phyloP scores from a whole-genome alignment of 768 basidiomycete species.

The Calvatia gigantea region DNA sequence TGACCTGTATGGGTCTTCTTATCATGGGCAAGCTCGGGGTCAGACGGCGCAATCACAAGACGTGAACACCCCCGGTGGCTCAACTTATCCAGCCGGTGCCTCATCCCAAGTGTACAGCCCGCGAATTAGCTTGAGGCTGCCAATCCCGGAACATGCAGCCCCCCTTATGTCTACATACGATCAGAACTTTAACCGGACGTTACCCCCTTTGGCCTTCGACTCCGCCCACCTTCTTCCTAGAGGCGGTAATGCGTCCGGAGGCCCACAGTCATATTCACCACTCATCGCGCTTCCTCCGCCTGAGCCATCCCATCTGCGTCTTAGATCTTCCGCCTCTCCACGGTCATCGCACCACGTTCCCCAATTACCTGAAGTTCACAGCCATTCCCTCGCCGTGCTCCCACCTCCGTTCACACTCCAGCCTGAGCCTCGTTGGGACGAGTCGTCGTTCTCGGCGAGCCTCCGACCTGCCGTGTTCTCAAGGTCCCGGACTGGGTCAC shows the following conservation, averaged over 20 bases:
- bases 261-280: slow-evolving; percentile 1
- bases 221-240: neutral
- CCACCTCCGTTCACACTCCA: slow-evolving; percentile 65
- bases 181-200: slow-evolving; percentile 12
- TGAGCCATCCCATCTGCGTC: slow-evolving; percentile 20
- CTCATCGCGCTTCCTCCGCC: slow-evolving; percentile 24
- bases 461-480: slow-evolving; percentile 33
- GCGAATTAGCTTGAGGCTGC: slow-evolving; percentile 2
- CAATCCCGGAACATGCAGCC: slow-evolving; percentile 5
- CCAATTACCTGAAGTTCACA: slow-evolving; percentile 27
- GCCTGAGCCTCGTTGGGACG: slow-evolving; percentile 66
- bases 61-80: slow-evolving; percentile 13
- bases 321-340: slow-evolving; percentile 17
- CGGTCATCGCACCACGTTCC: slow-evolving; percentile 29
- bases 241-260: slow-evolving; percentile 3
- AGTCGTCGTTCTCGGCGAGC: slow-evolving; percentile 32
- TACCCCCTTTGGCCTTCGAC: slow-evolving; percentile 12
- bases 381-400: slow-evolving; percentile 25
- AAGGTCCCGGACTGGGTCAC: slow-evolving; percentile 32
- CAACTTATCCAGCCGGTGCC: slow-evolving; percentile 14
- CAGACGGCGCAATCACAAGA: slow-evolving; percentile 5
- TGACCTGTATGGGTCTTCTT: slow-evolving; percentile 17
- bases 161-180: slow-evolving; percentile 1
- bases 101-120: slow-evolving; percentile 11
- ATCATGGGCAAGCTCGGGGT: slow-evolving; percentile 7